Percentiles rank a stretch among this genome's conserved stretches.
Conservation (phyloP, 2,329 filamentous ascomycete species). For the Polytolypa hystricis region DNA sequence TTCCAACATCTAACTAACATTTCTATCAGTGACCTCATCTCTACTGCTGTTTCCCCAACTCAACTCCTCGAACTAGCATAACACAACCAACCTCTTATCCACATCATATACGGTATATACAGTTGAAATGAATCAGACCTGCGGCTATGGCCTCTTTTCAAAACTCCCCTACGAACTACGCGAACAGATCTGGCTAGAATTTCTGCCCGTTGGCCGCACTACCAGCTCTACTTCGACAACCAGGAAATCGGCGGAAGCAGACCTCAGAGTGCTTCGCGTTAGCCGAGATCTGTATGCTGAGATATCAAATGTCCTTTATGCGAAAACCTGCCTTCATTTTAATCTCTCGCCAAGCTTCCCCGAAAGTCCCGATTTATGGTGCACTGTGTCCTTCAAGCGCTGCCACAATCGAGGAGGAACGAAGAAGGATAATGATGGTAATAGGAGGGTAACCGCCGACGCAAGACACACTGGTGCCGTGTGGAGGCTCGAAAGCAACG, state of each 20-base stretch:
- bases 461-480: neutral
- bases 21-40: too few species aligned
- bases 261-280: slow-evolving; percentile 4
- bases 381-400: slow-evolving; percentile 3
- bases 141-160: slow-evolving; percentile 5
- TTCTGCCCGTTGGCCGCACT: slow-evolving; percentile 5
- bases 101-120: too few species aligned
- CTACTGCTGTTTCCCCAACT: too few species aligned
- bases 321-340: slow-evolving; percentile 5
- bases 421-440: neutral
- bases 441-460: neutral
- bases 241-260: neutral
- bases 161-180: slow-evolving; percentile 9
- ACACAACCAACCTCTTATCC: too few species aligned
- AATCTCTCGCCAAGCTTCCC: slow-evolving; percentile 1
- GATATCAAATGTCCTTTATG: slow-evolving; percentile 7
- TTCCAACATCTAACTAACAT: too few species aligned
- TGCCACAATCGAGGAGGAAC: neutral
- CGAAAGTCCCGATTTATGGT: neutral
- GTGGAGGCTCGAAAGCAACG: neutral
- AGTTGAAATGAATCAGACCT: too few species aligned
- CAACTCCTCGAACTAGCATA: too few species aligned
- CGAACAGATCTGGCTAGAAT: slow-evolving; percentile 7
- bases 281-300: slow-evolving; percentile 7
- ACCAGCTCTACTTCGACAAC: neutral